phyloP scores from a whole-genome alignment of 2,329 filamentous ascomycete species.

The Alternaria atra region DNA sequence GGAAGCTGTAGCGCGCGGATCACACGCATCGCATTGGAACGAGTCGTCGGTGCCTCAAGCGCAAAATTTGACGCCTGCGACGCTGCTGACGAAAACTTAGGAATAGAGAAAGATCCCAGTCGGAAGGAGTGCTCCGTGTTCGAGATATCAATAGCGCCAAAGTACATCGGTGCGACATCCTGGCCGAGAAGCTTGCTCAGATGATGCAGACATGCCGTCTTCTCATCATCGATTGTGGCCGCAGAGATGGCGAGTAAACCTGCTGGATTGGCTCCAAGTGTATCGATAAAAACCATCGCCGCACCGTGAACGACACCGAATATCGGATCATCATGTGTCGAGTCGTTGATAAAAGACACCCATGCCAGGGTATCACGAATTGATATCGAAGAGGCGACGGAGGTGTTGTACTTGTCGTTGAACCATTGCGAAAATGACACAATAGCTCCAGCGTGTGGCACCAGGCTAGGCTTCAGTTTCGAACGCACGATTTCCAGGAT shows the following conservation, averaged over 20 bases:
- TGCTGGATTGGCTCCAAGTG: conserved; percentile 92
- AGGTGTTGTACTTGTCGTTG: conserved; percentile 78
- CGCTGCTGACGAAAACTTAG: conserved; percentile 58
- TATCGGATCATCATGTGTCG: conserved; percentile 57
- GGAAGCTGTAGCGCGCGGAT: conserved; percentile 85
- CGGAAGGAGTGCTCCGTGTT: conserved; percentile 65
- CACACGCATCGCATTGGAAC: conserved; percentile 88
- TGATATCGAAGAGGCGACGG: conserved; percentile 80
- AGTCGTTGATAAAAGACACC: conserved; percentile 89
- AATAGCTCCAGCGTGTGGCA: conserved; percentile 71
- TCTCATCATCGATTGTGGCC: conserved; percentile 74
- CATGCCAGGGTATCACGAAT: conserved; percentile 92
- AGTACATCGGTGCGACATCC: conserved; percentile 73
- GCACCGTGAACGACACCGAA: conserved; percentile 80
- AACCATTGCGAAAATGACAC: conserved; percentile 95
- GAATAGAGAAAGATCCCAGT: conserved; percentile 79
- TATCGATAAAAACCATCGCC: conserved; percentile 94
- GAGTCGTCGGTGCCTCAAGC: conserved; percentile 88
- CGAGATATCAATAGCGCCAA: conserved; percentile 66
- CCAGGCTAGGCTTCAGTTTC: conserved; percentile 70
- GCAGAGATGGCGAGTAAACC: conserved; percentile 79
- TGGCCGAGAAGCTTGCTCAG: conserved; percentile 71
- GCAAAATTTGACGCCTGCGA: conserved; percentile 70
- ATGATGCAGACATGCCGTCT: conserved; percentile 75
- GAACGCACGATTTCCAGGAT: conserved; percentile 84